phyloP scores from a whole-genome alignment of 768 basidiomycete genomes.

The Hemileccinum rubropunctum region DNA sequence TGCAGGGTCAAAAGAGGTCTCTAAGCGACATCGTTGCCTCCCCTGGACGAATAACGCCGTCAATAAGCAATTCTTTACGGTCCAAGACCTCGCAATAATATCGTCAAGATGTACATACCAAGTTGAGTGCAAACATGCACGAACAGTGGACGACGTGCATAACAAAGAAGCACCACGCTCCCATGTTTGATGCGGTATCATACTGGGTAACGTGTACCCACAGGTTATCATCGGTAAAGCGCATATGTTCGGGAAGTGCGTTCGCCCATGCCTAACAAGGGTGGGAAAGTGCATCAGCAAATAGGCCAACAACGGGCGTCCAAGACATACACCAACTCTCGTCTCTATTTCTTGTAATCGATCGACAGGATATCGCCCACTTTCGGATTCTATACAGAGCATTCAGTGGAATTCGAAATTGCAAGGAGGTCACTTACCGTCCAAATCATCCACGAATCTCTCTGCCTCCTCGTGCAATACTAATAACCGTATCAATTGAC shows the following conservation, averaged over 20 bases:
- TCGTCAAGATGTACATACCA: slow-evolving; percentile 42
- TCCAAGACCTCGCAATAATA: background rate
- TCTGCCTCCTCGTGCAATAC: slow-evolving; percentile 64
- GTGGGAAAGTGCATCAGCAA: slow-evolving; percentile 8
- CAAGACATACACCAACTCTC: slow-evolving; percentile 37
- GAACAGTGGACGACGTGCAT: slow-evolving; percentile 76
- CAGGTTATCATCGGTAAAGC: slow-evolving; percentile 67
- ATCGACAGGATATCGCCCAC: slow-evolving; percentile 30
- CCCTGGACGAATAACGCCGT: slow-evolving; percentile 16
- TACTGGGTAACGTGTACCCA: slow-evolving; percentile 72
- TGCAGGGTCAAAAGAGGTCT: slow-evolving; percentile 19
- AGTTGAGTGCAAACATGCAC: slow-evolving; percentile 58
- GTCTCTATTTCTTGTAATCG: slow-evolving; percentile 41
- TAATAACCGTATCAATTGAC: slow-evolving; percentile 69
- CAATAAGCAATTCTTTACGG: background rate
- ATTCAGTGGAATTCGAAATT: slow-evolving; percentile 24
- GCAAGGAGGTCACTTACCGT: slow-evolving; percentile 36
- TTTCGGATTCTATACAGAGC: slow-evolving; percentile 22
- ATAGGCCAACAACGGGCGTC: background rate
- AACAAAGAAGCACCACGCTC: slow-evolving; percentile 78
- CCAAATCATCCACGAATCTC: slow-evolving; percentile 48
- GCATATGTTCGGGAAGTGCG: slow-evolving; percentile 68
- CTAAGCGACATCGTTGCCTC: slow-evolving; percentile 32
- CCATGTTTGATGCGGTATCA: slow-evolving; percentile 73
- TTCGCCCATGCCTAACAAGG: slow-evolving; percentile 55